These are phyloP conservation scores for Xylariales sp. DNA, from an alignment of 2,329 filamentous ascomycete species.

Conservation along the genomic window DNA sequence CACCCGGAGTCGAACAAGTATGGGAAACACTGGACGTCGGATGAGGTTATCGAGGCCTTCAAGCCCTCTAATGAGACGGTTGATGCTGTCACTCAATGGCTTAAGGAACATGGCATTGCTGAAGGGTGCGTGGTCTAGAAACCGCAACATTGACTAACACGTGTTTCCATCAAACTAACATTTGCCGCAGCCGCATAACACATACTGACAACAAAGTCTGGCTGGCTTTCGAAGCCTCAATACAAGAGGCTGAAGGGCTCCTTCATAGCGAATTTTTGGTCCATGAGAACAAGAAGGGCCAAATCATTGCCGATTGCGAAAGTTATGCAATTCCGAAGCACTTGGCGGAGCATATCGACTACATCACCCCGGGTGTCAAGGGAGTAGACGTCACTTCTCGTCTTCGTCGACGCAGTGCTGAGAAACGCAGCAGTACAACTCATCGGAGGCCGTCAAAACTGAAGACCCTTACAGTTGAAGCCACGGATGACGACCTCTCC, in stretches of 20 bases:
- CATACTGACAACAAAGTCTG: conserved; percentile 3
- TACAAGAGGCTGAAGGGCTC: conserved; percentile 25
- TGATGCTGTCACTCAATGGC: conserved; percentile 4
- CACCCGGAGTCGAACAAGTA: conserved; percentile 2
- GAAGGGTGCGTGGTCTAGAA: neutral
- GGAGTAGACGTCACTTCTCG: neutral
- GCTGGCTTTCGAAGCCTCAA: conserved; percentile 4
- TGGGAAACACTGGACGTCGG: conserved; percentile 3
- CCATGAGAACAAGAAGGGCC: conserved; percentile 3
- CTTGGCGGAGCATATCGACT: conserved; percentile 18
- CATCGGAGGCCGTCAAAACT: neutral
- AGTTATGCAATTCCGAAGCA: conserved; percentile 17
- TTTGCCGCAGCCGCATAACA: neutral
- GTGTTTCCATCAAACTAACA: too few species aligned
- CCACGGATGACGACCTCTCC: neutral
- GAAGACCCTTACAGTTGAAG: neutral
- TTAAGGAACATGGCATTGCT: conserved; percentile 1
- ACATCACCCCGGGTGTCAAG: conserved; percentile 16
- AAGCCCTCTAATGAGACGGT: conserved; percentile 1
- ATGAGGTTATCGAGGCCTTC: conserved; percentile 2
- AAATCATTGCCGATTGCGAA: conserved; percentile 5
- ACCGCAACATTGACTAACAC: neutral
- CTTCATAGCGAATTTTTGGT: conserved; percentile 22
- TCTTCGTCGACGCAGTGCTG: neutral
- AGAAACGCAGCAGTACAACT: neutral